phyloP scores from a whole-genome alignment of 352 stramenopile genomes.

The Phytophthora foliorum region DNA sequence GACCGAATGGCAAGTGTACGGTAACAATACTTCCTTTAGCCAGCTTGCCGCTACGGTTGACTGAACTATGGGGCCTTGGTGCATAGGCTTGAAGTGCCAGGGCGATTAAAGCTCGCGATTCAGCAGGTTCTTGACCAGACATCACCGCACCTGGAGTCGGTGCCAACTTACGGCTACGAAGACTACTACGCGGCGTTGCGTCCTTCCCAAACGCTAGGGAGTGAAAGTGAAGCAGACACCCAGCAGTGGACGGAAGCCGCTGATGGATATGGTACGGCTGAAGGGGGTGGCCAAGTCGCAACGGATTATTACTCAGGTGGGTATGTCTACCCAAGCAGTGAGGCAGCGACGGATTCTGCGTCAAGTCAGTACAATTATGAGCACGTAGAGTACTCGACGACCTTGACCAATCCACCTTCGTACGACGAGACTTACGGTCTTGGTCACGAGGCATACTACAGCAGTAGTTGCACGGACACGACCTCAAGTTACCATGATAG shows the following conservation, averaged over 20 bases:
- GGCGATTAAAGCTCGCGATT: slow-evolving; percentile 70
- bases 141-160: slow-evolving; percentile 5
- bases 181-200: slow-evolving; percentile 35
- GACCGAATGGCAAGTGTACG: slow-evolving; percentile 67
- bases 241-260: slow-evolving; percentile 21
- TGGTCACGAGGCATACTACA: slow-evolving; percentile 23
- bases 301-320: slow-evolving; percentile 20
- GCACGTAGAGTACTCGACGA: slow-evolving; percentile 6
- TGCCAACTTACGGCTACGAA: slow-evolving; percentile 32
- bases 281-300: slow-evolving; percentile 17
- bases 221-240: slow-evolving; percentile 12
- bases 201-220: slow-evolving; percentile 23
- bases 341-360: neutral
- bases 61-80: neutral
- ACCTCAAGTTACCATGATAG: slow-evolving; percentile 15
- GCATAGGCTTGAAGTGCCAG: slow-evolving; percentile 58
- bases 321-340: slow-evolving; percentile 24
- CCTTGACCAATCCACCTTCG: slow-evolving; percentile 8
- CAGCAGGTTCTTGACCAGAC: slow-evolving; percentile 66
- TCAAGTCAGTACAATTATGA: slow-evolving; percentile 12
- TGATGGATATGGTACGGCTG: slow-evolving; percentile 4
- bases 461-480: neutral
- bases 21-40: slow-evolving; percentile 3
- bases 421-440: slow-evolving; percentile 13
- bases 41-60: neutral